Evolutionary conservation across 345 rosid species (phyloP).

Genomic region (Sisymbrium altissimum): DNA sequence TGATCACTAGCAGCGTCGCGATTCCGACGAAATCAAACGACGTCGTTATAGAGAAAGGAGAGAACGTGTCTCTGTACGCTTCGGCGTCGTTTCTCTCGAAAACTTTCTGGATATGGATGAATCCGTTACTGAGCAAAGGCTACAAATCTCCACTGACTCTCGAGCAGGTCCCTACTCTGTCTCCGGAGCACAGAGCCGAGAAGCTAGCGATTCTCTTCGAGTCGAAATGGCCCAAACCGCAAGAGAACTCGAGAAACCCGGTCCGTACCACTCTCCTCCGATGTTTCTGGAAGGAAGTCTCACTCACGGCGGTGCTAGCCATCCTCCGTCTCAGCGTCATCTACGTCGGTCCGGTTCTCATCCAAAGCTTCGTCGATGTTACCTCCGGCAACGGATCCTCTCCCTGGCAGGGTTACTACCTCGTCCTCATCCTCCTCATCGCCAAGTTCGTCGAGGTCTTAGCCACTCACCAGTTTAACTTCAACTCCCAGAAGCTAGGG

Average conservation of each 20-base stretch:
- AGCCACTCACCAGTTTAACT: constrained; percentile 74
- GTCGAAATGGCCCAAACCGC: constrained; percentile 75
- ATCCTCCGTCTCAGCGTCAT: constrained; percentile 68
- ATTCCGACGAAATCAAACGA: constrained; percentile 22
- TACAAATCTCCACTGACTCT: constrained; percentile 73
- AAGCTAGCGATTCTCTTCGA: constrained; percentile 60
- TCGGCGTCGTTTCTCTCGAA: constrained; percentile 68
- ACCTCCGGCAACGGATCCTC: constrained; percentile 73
- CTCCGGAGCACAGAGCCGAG: constrained; percentile 78
- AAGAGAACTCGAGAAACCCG: constrained; percentile 61
- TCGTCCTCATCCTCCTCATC: constrained; percentile 60
- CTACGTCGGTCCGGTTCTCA: constrained; percentile 84
- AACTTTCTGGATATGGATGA: constrained; percentile 94
- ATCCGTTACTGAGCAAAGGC: constrained; percentile 77
- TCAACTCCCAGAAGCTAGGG: constrained; percentile 91
- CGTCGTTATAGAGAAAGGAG: constrained; percentile 40
- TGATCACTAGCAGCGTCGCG: neutral
- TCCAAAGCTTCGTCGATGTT: constrained; percentile 74
- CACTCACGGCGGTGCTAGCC: constrained; percentile 74
- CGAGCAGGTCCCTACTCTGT: constrained; percentile 70
- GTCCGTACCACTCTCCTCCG: constrained; percentile 71
- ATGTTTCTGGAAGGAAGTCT: constrained; percentile 77
- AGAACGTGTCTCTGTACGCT: constrained; percentile 53
- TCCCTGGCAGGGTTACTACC: constrained; percentile 73
- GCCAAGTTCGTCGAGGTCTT: constrained; percentile 84